phyloP scores from a whole-genome alignment of 345 rosid species.

The Eucalyptus lansdowneana region DNA sequence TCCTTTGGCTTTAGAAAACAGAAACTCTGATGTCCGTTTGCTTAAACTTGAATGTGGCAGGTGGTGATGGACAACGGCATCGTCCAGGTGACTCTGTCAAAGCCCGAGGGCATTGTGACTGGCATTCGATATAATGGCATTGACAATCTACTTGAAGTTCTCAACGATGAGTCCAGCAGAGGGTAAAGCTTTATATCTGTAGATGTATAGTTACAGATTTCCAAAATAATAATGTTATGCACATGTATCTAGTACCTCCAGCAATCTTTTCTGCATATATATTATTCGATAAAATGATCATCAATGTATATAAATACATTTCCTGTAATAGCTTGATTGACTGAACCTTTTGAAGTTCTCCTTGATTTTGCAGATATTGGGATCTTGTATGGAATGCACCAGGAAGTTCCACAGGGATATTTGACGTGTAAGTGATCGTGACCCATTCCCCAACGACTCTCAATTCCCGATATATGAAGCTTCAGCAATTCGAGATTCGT shows the following conservation, averaged over 20 bases:
- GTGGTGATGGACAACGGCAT: conserved; percentile 80
- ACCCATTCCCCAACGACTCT: not conserved
- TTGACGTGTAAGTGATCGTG: conserved; percentile 46
- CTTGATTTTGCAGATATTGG: conserved; percentile 45
- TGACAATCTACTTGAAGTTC: conserved; percentile 82
- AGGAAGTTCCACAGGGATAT: conserved; percentile 37
- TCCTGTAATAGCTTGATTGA: not conserved
- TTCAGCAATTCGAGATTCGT: not conserved
- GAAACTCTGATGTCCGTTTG: not conserved
- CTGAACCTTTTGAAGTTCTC: not conserved
- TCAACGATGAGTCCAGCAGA: conserved; percentile 63
- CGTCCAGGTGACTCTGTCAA: conserved; percentile 55
- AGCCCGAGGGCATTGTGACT: conserved; percentile 71
- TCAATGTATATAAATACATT: too few species aligned
- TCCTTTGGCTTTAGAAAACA: not conserved
- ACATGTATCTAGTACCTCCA: not conserved
- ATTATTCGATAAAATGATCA: not conserved
- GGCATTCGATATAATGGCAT: conserved; percentile 55
- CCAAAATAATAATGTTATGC: not conserved
- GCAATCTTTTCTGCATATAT: not conserved
- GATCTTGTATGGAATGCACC: conserved; percentile 62
- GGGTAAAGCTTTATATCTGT: conserved; percentile 34
- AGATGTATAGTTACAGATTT: not conserved
- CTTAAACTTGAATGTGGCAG: conserved; percentile 17
- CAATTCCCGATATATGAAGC: not conserved